phyloP scores from a whole-genome alignment of 345 rosid genomes.

The Salix viminalis region DNA sequence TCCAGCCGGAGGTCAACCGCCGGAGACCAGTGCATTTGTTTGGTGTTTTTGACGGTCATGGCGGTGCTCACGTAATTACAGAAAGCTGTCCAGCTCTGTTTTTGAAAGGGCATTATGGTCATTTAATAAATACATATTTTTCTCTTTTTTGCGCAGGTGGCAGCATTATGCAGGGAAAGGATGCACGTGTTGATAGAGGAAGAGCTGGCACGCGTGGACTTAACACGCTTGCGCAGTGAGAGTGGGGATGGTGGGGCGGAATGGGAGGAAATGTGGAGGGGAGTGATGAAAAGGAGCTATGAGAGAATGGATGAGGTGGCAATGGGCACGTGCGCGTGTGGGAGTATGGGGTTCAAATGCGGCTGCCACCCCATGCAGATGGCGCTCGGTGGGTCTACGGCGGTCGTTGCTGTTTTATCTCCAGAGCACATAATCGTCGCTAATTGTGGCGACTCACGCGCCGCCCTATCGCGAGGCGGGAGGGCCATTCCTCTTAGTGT shows the following conservation, averaged over 20 bases:
- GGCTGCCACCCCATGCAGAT: slow-evolving; percentile 37
- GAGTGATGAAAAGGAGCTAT: slow-evolving; percentile 40
- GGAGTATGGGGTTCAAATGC: slow-evolving; percentile 27
- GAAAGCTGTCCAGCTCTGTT: neutral
- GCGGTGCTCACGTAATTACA: slow-evolving; percentile 50
- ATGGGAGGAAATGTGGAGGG: slow-evolving; percentile 32
- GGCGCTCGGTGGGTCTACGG: slow-evolving; percentile 50
- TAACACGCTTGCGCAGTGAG: neutral
- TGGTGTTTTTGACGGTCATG: slow-evolving; percentile 83
- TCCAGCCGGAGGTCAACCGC: slow-evolving; percentile 41
- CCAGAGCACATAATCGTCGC: slow-evolving; percentile 42
- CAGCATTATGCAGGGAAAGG: slow-evolving; percentile 40
- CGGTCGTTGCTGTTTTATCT: slow-evolving; percentile 44
- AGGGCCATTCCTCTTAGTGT: slow-evolving; percentile 42
- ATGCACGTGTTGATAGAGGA: slow-evolving; percentile 47
- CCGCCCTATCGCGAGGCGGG: slow-evolving; percentile 55
- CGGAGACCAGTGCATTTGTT: slow-evolving; percentile 64
- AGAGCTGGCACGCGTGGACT: slow-evolving; percentile 36
- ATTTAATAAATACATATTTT: neutral
- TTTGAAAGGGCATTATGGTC: slow-evolving; percentile 16
- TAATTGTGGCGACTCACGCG: slow-evolving; percentile 66
- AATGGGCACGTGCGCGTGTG: slow-evolving; percentile 34
- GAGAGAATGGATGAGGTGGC: slow-evolving; percentile 45
- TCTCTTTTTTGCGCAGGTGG: slow-evolving; percentile 34
- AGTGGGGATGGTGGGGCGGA: neutral